phyloP scores from a whole-genome alignment of 441 rosid species.

The Cnidoscolus chayamansa region DNA sequence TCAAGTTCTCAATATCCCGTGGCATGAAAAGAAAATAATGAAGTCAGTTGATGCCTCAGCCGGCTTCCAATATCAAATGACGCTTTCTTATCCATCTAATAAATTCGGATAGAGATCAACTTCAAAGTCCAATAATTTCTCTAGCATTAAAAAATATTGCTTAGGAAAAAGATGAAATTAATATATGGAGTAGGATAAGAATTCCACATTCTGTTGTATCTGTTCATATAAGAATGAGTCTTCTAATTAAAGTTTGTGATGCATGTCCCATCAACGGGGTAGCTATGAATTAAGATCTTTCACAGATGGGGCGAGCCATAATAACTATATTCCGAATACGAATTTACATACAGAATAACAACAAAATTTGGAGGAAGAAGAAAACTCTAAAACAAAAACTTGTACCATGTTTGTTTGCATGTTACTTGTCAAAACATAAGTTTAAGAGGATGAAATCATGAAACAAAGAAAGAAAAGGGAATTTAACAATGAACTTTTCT shows the following conservation, averaged over 20 bases:
- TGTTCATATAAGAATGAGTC: neutral
- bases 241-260: neutral
- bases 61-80: neutral
- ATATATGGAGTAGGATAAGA: neutral
- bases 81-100: neutral
- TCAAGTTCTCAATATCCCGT: neutral
- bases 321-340: neutral
- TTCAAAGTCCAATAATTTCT: neutral
- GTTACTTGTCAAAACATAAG: neutral
- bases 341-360: neutral
- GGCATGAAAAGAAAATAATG: conserved; percentile 4
- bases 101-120: neutral
- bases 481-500: neutral
- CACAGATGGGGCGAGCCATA: neutral
- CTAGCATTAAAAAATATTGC: neutral
- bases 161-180: neutral
- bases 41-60: neutral
- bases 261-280: neutral
- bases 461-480: neutral
- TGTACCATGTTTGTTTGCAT: too few species aligned
- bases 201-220: neutral
- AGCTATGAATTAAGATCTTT: neutral
- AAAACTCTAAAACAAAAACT: neutral
- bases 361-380: neutral
- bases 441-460: neutral